Percentiles rank a stretch among this genome's conserved stretches.
Conservation (phyloP, 2,329 filamentous ascomycete genomes). For the Penicillium freii region DNA sequence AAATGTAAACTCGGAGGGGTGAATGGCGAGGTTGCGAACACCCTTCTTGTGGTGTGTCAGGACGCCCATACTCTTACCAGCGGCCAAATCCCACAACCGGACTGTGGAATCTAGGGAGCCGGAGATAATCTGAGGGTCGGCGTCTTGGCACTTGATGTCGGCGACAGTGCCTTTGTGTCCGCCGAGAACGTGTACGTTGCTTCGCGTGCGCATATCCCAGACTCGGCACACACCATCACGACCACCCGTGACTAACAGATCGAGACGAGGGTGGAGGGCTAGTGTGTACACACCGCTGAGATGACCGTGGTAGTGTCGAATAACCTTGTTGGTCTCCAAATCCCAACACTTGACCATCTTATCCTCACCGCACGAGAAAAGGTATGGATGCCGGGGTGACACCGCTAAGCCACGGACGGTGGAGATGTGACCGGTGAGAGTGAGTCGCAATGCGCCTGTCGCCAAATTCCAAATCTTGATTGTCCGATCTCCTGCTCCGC, state of each 20-base stretch:
- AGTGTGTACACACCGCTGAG: conserved; percentile 93
- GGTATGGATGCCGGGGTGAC: conserved; percentile 87
- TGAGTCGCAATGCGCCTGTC: conserved; percentile 77
- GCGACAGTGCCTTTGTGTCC: conserved; percentile 91
- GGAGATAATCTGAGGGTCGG: conserved; percentile 92
- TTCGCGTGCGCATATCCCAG: conserved; percentile 97
- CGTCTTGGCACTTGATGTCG: conserved; percentile 88
- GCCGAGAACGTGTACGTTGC: conserved; percentile 88
- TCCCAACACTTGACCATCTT: conserved; percentile 99
- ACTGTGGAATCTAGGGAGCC: conserved; percentile 91
- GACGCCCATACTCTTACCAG: conserved; percentile 93
- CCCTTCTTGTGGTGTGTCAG: conserved; percentile 99
- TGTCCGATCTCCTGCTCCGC: conserved; percentile 88
- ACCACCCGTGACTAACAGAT: conserved; percentile 91
- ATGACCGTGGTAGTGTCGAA: conserved; percentile 95
- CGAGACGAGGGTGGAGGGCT: conserved; percentile 87
- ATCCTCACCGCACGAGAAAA: conserved; percentile 97
- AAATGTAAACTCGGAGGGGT: conserved; percentile 94
- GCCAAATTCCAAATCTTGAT: conserved; percentile 99
- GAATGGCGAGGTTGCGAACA: conserved; percentile 76
- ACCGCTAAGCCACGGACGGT: conserved; percentile 90
- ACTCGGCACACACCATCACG: conserved; percentile 91
- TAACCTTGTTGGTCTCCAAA: conserved; percentile 98
- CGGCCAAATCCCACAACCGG: conserved; percentile 90
- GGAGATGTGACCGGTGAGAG: conserved; percentile 90